Base-by-base conservation (phyloP, 352 stramenopile genomes). In the Pythium periplocum region DNA sequence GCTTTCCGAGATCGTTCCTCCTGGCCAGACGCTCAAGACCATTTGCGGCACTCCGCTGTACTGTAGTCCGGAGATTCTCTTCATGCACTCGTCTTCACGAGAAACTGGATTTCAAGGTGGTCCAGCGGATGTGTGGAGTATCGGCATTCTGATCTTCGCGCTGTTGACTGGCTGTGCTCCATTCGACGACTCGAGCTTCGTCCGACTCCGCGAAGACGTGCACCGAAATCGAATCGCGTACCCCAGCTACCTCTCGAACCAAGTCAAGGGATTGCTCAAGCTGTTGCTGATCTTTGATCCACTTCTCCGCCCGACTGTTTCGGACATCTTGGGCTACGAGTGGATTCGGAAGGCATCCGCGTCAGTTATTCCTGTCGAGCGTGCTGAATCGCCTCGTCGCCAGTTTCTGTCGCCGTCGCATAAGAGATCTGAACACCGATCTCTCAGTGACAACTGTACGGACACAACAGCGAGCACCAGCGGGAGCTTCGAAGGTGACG, bases 1-100 rank as follows among this genome's bases (percentile, higher is more conserved):
- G 39, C 73, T 98, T 6, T 97, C 90, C 1, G 95, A 96, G 51
- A 71, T 94, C 46, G 88, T 87, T 37, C 70, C 69, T 38, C 73
- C 83, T 5, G 82, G 83, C 26, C 69, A 93, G 41, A 71, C 57
- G 30, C 68, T 93, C 37, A 74, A 74, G 43, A 87, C 82, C 31
- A 83, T 90, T 47, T 93, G 82, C 49, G 82, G 82, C 43, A 93
- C 83, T 48, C 83, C 83, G 9, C 57, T 93, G 48, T 93, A 93
- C 62, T 93, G 83, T 69, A 87, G 75, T 32, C 83, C 83, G 5
- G 83, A 93, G 48, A 73, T 90, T 44, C 61, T 93, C 26, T 85
- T 89, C 26, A 64, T 93, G 11, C 66, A 87, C 54, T 62, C 62
- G 33, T 66, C 64, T 6, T 57, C 52, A 5, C 65, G 69, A 1